A percentile compares a stretch with the other conserved stretches of the same genome.
phyloP scores from a whole-genome alignment of 2,329 filamentous ascomycete species.

The Aspergillus uvarum region DNA sequence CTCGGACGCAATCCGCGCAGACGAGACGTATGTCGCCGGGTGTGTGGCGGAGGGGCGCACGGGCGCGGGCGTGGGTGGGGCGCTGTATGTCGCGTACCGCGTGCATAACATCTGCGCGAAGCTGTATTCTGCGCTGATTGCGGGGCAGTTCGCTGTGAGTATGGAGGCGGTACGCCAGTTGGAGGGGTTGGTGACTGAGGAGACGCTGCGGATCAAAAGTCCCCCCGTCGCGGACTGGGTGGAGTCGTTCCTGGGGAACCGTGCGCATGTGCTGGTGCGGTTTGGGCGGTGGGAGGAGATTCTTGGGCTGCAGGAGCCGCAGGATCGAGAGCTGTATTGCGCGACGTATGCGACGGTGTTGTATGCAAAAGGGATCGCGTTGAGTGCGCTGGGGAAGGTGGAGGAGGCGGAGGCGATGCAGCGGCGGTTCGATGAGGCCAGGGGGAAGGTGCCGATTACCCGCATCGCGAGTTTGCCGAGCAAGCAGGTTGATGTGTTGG shows the following conservation, averaged over 20 bases:
- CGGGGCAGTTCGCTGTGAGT: slow-evolving; percentile 62
- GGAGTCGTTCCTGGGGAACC: slow-evolving; percentile 67
- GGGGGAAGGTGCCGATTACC: slow-evolving; percentile 54
- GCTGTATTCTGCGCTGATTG: slow-evolving; percentile 75
- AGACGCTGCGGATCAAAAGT: slow-evolving; percentile 61
- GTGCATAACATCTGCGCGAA: slow-evolving; percentile 72
- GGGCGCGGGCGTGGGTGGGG: slow-evolving; percentile 54
- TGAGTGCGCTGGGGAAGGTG: slow-evolving; percentile 57
- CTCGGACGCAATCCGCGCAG: slow-evolving; percentile 62
- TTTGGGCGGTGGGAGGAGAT: slow-evolving; percentile 72
- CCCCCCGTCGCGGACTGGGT: slow-evolving; percentile 78
- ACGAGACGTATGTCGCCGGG: slow-evolving; percentile 62
- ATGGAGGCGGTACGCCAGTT: slow-evolving; percentile 59
- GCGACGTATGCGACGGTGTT: slow-evolving; percentile 66
- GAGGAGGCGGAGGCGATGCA: slow-evolving; percentile 55
- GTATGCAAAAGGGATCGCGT: slow-evolving; percentile 67
- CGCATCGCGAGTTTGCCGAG: slow-evolving; percentile 65
- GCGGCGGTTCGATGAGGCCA: slow-evolving; percentile 52
- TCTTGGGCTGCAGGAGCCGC: slow-evolving; percentile 55
- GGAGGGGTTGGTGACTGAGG: slow-evolving; percentile 62
- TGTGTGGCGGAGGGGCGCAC: slow-evolving; percentile 63
- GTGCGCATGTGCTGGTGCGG: slow-evolving; percentile 67
- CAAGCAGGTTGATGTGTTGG: slow-evolving; percentile 60
- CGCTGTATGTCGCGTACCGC: slow-evolving; percentile 75
- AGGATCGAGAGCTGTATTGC: slow-evolving; percentile 63